Conservation (phyloP, 2,329 filamentous ascomycete genomes). For the Fusarium devonianum region DNA sequence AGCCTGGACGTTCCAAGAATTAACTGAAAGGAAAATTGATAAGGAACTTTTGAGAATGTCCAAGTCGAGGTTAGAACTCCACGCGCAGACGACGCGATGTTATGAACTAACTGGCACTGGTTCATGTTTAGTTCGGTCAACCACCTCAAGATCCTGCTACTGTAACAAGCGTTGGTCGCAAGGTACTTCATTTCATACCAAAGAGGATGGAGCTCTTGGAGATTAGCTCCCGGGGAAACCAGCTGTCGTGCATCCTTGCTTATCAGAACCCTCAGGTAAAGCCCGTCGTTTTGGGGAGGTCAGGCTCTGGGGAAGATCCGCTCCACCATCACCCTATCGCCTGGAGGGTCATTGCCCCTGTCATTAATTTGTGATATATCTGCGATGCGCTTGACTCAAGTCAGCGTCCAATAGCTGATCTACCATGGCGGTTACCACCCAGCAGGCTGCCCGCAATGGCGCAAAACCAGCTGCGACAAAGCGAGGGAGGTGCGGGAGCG, state of each 20-base stretch:
- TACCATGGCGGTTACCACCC: background rate
- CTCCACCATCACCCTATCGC: slow-evolving; percentile 4
- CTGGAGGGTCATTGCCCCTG: slow-evolving; percentile 11
- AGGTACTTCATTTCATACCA: too few relatives aligned
- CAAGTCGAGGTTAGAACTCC: background rate
- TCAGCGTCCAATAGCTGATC: slow-evolving; percentile 1
- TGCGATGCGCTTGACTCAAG: background rate
- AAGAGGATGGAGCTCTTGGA: background rate
- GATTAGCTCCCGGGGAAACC: slow-evolving; percentile 1
- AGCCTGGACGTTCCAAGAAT: background rate
- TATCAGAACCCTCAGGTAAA: slow-evolving; percentile 14
- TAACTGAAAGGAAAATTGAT: background rate
- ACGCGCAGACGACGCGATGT: slow-evolving; percentile 1
- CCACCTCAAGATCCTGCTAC: too few relatives aligned
- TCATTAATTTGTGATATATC: slow-evolving; percentile 13
- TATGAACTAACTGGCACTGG: slow-evolving; percentile 5
- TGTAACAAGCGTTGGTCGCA: too few relatives aligned
- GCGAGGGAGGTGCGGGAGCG: slow-evolving; percentile 45
- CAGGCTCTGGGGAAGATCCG: slow-evolving; percentile 8
- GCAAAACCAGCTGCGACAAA: slow-evolving; percentile 1
- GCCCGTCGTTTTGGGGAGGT: slow-evolving; percentile 5
- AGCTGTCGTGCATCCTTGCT: slow-evolving; percentile 11
- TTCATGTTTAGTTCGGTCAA: background rate
- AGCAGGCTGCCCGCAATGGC: slow-evolving; percentile 1
- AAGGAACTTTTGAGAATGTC: slow-evolving; percentile 1